Conservation (phyloP, 257 asterid species). For the Scutellaria baicalensis region DNA sequence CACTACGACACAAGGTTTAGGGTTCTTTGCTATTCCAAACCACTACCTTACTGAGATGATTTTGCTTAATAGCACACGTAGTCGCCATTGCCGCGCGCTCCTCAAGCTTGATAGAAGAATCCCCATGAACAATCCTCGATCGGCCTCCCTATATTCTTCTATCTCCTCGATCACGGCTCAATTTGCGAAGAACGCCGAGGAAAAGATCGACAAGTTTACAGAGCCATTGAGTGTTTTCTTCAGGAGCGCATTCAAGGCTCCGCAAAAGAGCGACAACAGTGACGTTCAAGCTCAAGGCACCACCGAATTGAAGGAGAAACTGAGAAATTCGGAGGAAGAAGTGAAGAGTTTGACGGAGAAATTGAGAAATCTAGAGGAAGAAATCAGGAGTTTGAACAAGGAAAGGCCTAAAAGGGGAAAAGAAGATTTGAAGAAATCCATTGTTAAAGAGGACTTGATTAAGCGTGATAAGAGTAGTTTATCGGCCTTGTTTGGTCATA, state of each 20-base stretch:
- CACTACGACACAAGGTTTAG: too few relatives aligned
- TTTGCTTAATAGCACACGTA: slow-evolving; percentile 5
- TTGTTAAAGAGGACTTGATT: neutral
- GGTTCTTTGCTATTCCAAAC: neutral
- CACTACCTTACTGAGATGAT: slow-evolving; percentile 22
- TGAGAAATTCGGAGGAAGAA: slow-evolving; percentile 38
- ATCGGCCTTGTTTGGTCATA: slow-evolving; percentile 27
- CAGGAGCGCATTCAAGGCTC: slow-evolving; percentile 44
- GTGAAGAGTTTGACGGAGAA: slow-evolving; percentile 30
- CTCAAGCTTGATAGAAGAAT: slow-evolving; percentile 15
- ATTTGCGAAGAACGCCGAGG: slow-evolving; percentile 5
- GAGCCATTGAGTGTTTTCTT: slow-evolving; percentile 38
- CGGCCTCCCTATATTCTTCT: too few relatives aligned
- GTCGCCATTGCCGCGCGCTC: neutral
- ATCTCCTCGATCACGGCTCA: slow-evolving; percentile 32
- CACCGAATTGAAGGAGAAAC: slow-evolving; percentile 22
- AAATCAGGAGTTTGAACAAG: slow-evolving; percentile 30
- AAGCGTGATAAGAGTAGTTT: slow-evolving; percentile 13
- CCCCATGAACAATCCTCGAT: slow-evolving; percentile 16
- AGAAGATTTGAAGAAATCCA: neutral
- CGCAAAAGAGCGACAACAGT: slow-evolving; percentile 3
- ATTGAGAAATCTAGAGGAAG: slow-evolving; percentile 43
- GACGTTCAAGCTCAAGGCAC: slow-evolving; percentile 12
- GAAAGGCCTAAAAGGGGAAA: slow-evolving; percentile 8
- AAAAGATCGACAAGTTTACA: slow-evolving; percentile 4